Conservation (phyloP, 2,329 filamentous ascomycete genomes). For the Talaromyces amestolkiae region DNA sequence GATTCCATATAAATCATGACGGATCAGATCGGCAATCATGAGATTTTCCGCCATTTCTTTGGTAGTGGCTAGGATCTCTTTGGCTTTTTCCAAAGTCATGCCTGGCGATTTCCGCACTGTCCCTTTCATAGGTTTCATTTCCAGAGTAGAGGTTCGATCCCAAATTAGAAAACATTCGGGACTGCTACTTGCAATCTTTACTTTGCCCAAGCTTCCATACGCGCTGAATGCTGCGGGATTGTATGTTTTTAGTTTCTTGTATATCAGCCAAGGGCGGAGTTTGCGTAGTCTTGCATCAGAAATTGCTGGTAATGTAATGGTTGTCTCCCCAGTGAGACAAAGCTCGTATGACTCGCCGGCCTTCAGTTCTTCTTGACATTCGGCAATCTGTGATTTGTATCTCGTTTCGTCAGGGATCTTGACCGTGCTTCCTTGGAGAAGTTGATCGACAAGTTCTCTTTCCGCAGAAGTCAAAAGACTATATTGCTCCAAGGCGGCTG, state of each 20-base stretch:
- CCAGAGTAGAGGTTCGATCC: conserved; percentile 47
- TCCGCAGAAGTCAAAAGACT: conserved; percentile 10
- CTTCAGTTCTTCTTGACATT: conserved; percentile 69
- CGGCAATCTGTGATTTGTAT: conserved; percentile 66
- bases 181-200: conserved; percentile 76
- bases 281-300: conserved; percentile 24
- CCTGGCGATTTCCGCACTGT: conserved; percentile 76
- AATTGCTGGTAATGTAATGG: conserved; percentile 49
- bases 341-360: conserved; percentile 83
- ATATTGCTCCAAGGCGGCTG: conserved; percentile 8
- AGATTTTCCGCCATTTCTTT: conserved; percentile 96
- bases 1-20: conserved; percentile 86
- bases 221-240: conserved; percentile 86
- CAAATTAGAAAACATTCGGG: conserved; percentile 85
- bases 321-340: conserved; percentile 74
- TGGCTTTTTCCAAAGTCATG: conserved; percentile 70
- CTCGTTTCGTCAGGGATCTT: conserved; percentile 40
- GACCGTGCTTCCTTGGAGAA: conserved; percentile 31
- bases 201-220: conserved; percentile 67
- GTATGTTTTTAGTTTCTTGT: conserved; percentile 64
- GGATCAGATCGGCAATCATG: conserved; percentile 97
- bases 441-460: conserved; percentile 29
- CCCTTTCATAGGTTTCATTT: conserved; percentile 92
- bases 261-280: conserved; percentile 65
- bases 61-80: conserved; percentile 68